Conservation (phyloP, 441 rosid species). For the Erodium moschatum region DNA sequence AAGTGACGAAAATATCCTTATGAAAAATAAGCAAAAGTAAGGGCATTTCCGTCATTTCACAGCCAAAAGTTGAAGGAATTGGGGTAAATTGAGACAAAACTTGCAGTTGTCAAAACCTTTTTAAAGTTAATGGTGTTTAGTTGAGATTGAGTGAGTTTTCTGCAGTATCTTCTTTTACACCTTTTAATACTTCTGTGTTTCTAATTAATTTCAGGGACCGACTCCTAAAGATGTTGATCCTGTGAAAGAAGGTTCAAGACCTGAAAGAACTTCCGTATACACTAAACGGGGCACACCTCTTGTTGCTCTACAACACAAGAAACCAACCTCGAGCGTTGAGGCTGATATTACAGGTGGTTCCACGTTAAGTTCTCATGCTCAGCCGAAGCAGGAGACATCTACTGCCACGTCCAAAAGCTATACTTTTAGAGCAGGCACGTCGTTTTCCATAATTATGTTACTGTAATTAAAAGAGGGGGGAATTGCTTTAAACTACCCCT, state of each 20-base stretch:
- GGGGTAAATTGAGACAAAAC: too few relatives aligned
- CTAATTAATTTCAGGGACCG: conserved; percentile 49
- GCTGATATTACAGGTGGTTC: conserved; percentile 96
- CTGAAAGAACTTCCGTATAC: conserved; percentile 59
- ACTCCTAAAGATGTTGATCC: conserved; percentile 57
- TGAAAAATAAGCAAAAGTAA: too few relatives aligned
- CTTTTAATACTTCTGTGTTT: too few relatives aligned
- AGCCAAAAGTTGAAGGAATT: too few relatives aligned
- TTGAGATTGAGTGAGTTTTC: too few relatives aligned
- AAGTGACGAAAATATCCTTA: too few relatives aligned
- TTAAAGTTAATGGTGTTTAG: too few relatives aligned
- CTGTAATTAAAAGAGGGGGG: too few relatives aligned
- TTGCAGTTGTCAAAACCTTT: too few relatives aligned
- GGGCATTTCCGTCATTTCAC: too few relatives aligned
- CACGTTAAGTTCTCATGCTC: conserved; percentile 54
- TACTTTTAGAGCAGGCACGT: conserved; percentile 72
- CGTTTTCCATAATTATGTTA: neutral
- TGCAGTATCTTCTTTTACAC: too few relatives aligned
- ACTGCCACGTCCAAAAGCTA: conserved; percentile 86
- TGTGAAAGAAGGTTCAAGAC: conserved; percentile 58
- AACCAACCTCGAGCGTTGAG: conserved; percentile 86
- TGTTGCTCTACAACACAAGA: conserved; percentile 54
- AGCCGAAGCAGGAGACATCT: conserved; percentile 81
- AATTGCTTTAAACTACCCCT: too few relatives aligned
- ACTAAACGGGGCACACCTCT: conserved; percentile 67